Evolutionary conservation across 148 eudicot species (phyloP).

Genomic region (Persicaria tinctoria): DNA sequence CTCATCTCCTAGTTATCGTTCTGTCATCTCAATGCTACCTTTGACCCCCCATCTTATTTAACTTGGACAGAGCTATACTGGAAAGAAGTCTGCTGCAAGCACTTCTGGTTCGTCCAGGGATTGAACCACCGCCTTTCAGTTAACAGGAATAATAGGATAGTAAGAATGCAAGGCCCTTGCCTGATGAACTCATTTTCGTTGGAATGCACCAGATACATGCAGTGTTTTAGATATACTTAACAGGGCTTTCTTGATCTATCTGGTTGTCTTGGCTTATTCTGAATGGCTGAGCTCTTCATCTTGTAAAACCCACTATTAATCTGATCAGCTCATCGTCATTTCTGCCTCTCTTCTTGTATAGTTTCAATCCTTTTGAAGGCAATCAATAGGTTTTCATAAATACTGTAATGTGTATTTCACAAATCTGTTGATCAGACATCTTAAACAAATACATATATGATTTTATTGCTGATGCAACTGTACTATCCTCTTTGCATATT

Average conservation of each 20-base stretch:
- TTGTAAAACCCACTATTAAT: background rate
- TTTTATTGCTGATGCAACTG: too few species aligned
- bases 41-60: background rate
- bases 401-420: too few species aligned
- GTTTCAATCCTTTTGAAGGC: background rate
- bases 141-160: background rate
- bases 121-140: background rate
- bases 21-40: background rate
- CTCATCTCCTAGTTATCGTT: background rate
- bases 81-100: conserved; percentile 13
- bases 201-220: background rate
- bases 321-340: background rate
- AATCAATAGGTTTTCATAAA: background rate
- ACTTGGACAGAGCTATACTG: conserved; percentile 2
- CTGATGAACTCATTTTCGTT: background rate
- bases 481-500: too few species aligned
- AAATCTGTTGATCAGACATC: too few species aligned
- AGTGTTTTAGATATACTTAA: background rate
- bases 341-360: background rate
- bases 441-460: too few species aligned
- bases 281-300: background rate
- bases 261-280: background rate
- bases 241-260: background rate
- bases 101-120: conserved; percentile 6
- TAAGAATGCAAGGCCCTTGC: background rate